Percentiles rank a stretch among this genome's conserved stretches.
These are phyloP conservation scores for Ascochyta clinopodiicola DNA, from an alignment of 2,329 filamentous ascomycete species.

Conservation along the genomic window DNA sequence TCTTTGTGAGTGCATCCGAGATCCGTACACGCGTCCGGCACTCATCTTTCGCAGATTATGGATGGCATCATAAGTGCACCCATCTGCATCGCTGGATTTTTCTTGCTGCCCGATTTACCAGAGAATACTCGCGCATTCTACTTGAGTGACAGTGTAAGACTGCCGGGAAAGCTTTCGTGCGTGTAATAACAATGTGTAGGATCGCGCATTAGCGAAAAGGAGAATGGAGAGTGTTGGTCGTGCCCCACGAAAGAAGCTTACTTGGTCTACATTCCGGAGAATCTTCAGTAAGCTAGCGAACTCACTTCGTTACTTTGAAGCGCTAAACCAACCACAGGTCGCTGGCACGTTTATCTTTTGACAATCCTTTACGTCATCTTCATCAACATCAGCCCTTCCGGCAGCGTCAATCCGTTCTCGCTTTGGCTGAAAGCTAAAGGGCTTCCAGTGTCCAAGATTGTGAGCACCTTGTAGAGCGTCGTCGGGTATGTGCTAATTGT, in stretches of 20 bases:
- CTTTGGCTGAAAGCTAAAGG: conserved; percentile 26
- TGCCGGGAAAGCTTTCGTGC: too few species aligned
- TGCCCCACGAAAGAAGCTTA: conserved; percentile 22
- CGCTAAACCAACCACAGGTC: conserved; percentile 8
- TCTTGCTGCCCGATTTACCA: conserved; percentile 27
- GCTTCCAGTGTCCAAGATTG: conserved; percentile 22
- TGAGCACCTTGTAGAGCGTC: background rate
- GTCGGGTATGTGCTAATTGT: background rate
- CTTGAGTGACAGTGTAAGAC: conserved; percentile 17
- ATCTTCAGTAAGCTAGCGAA: conserved; percentile 17
- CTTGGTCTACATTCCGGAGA: conserved; percentile 20
- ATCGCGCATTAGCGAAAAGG: conserved; percentile 20
- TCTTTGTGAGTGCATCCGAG: conserved; percentile 19
- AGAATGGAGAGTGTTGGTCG: conserved; percentile 25
- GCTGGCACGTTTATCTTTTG: conserved; percentile 29
- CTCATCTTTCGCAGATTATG: conserved; percentile 17
- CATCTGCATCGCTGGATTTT: conserved; percentile 24
- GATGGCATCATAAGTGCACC: conserved; percentile 25
- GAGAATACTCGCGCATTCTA: conserved; percentile 24
- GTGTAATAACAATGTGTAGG: conserved; percentile 3
- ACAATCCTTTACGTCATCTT: conserved; percentile 27
- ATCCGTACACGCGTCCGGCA: background rate
- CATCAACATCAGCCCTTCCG: conserved; percentile 25
- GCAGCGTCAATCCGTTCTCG: conserved; percentile 28
- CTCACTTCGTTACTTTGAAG: background rate